phyloP scores from a whole-genome alignment of 345 rosid species.

The Acer saccharum region DNA sequence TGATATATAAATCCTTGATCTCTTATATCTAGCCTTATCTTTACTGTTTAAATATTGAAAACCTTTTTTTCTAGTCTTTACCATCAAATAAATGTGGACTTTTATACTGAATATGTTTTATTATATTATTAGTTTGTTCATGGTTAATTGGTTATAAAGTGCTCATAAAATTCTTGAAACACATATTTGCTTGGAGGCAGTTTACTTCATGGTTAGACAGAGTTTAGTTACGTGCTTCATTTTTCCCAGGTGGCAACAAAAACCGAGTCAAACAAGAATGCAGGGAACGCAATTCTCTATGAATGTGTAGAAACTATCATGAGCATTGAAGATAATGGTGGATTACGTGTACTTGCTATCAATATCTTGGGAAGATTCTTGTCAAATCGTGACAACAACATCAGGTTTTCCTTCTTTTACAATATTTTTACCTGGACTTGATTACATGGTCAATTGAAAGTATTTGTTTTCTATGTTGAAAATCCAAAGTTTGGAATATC shows the following conservation, averaged over 20 bases:
- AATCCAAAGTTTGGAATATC: background rate
- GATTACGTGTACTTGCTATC: conserved; percentile 98
- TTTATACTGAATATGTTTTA: background rate
- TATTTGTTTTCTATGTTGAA: background rate
- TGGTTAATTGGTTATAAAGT: background rate
- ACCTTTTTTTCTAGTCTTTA: background rate
- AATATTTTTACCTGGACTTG: background rate
- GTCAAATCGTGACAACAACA: conserved; percentile 99
- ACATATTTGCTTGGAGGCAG: background rate
- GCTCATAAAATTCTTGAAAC: background rate
- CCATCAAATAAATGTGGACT: background rate
- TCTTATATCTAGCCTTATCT: background rate
- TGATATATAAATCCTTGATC: background rate
- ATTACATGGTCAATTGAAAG: background rate
- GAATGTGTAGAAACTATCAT: conserved; percentile 97
- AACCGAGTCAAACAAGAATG: conserved; percentile 97
- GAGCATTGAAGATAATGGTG: conserved; percentile 96
- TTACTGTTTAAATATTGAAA: background rate
- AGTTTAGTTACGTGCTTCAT: conserved; percentile 17
- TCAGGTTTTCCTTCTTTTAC: conserved; percentile 54
- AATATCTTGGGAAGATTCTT: conserved; percentile 96
- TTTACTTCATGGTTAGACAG: conserved; percentile 5
- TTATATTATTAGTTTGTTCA: background rate
- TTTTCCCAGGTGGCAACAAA: conserved; percentile 89
- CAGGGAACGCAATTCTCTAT: conserved; percentile 98